A percentile compares a stretch with the other conserved stretches of the same genome.
phyloP scores from a whole-genome alignment of 2,329 filamentous ascomycete species.

The Alternaria novae-zelandiae region DNA sequence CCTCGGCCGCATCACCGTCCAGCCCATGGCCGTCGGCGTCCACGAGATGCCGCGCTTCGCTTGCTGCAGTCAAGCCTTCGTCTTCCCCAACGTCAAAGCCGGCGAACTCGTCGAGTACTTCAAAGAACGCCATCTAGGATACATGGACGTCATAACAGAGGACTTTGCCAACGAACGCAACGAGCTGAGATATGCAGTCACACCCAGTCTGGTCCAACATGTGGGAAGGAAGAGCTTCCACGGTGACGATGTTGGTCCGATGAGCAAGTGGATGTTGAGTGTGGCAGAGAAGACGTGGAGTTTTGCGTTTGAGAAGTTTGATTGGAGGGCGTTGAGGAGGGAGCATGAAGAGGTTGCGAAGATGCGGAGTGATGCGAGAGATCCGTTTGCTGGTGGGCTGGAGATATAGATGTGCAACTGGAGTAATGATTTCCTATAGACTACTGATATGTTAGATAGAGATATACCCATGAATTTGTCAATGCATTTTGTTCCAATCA shows the following conservation, averaged over 20 bases:
- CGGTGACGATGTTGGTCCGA: constrained; percentile 30
- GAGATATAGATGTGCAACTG: background rate
- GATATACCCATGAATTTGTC: constrained; percentile 2
- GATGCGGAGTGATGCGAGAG: constrained; percentile 2
- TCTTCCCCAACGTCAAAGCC: constrained; percentile 49
- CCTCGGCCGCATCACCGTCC: constrained; percentile 49
- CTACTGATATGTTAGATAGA: background rate
- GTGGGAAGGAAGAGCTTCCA: constrained; percentile 52
- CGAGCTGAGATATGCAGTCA: constrained; percentile 51
- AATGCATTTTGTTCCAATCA: background rate
- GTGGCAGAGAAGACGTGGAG: constrained; percentile 50
- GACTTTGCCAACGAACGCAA: constrained; percentile 50
- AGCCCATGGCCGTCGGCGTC: constrained; percentile 46
- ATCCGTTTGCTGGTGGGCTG: background rate
- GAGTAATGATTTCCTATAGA: background rate
- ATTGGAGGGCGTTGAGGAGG: constrained; percentile 29
- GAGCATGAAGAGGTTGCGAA: constrained; percentile 36
- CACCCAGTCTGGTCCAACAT: constrained; percentile 54
- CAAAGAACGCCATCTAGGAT: constrained; percentile 41
- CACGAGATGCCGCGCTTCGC: constrained; percentile 51
- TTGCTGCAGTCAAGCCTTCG: constrained; percentile 54
- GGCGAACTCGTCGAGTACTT: constrained; percentile 39
- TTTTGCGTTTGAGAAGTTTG: constrained; percentile 47
- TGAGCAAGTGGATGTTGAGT: constrained; percentile 37
- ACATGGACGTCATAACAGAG: constrained; percentile 52